These are phyloP conservation scores for Parachaetomium inaequale DNA, from an alignment of 495 filamentous ascomycete genomes.

Conservation along the genomic window DNA sequence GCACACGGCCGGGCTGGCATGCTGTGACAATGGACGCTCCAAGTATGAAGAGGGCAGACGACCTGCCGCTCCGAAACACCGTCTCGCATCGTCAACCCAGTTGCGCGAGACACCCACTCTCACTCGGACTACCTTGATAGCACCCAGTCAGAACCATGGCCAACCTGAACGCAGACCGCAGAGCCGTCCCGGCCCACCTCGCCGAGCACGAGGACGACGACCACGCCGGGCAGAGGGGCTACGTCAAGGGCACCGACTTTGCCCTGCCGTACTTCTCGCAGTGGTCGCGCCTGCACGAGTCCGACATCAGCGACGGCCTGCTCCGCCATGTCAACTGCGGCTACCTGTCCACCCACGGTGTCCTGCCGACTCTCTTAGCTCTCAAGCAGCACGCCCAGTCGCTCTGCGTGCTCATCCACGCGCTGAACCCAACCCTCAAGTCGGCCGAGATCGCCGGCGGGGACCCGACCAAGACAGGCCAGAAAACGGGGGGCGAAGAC, in stretches of 20 bases:
- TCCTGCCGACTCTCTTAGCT: constrained; percentile 47
- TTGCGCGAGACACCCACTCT: neutral
- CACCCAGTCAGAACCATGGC: constrained; percentile 3
- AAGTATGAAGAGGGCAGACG: constrained; percentile 2
- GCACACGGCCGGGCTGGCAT: constrained; percentile 6
- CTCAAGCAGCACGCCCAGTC: constrained; percentile 56
- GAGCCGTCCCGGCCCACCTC: constrained; percentile 22
- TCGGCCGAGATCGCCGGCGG: constrained; percentile 28
- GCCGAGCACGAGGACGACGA: constrained; percentile 32
- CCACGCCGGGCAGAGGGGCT: constrained; percentile 25
- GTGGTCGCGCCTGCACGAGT: constrained; percentile 26
- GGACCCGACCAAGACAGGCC: neutral
- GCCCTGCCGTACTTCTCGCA: constrained; percentile 33
- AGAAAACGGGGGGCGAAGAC: constrained; percentile 3
- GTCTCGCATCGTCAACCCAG: neutral
- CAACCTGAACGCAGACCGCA: neutral
- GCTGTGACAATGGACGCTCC: neutral
- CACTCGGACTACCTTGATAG: neutral
- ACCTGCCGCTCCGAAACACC: neutral
- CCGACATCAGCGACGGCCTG: constrained; percentile 22
- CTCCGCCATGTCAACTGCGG: constrained; percentile 48
- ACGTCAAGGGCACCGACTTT: constrained; percentile 34
- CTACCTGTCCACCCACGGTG: constrained; percentile 47
- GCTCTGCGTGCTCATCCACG: constrained; percentile 47
- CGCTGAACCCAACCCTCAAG: constrained; percentile 35